Conservation (phyloP, 139 green algal genomes). For the Limnomonas spitsbergensis region DNA sequence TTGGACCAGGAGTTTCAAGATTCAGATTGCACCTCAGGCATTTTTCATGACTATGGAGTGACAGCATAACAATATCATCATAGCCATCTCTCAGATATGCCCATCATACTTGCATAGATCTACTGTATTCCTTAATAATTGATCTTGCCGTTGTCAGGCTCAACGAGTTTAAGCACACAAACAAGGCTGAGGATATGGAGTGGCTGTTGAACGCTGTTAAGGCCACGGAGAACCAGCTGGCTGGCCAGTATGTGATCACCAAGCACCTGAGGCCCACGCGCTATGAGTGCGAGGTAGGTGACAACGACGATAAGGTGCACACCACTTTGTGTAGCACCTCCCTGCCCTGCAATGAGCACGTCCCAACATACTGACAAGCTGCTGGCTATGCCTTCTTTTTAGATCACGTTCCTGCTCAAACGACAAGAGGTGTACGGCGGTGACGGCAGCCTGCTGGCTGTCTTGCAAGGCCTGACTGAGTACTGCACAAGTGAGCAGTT, state of each 20-base stretch:
- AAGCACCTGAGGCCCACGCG: background rate
- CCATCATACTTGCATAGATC: no score
- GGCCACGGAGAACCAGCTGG: background rate
- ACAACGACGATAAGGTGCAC: no score
- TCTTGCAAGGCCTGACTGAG: background rate
- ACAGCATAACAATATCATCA: background rate
- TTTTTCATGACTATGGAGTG: background rate
- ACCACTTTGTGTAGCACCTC: no score
- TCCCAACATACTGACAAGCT: background rate
- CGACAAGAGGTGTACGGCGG: conserved; percentile 4
- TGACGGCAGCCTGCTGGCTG: background rate
- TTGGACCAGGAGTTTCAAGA: no score
- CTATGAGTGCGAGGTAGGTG: no score
- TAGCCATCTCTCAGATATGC: no score
- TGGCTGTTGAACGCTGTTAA: background rate
- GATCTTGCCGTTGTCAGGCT: background rate
- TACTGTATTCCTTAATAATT: no score
- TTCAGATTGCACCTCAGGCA: background rate
- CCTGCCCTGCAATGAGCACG: background rate
- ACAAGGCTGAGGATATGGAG: background rate
- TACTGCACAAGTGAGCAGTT: background rate
- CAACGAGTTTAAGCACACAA: background rate
- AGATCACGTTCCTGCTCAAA: conserved; percentile 2
- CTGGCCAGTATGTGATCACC: background rate
- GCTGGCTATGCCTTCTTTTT: background rate